A percentile compares a stretch with the other conserved stretches of the same genome.
Evolutionary conservation across 1,284 basidiomycete species (phyloP).

Genomic region (Ganoderma resinaceum): DNA sequence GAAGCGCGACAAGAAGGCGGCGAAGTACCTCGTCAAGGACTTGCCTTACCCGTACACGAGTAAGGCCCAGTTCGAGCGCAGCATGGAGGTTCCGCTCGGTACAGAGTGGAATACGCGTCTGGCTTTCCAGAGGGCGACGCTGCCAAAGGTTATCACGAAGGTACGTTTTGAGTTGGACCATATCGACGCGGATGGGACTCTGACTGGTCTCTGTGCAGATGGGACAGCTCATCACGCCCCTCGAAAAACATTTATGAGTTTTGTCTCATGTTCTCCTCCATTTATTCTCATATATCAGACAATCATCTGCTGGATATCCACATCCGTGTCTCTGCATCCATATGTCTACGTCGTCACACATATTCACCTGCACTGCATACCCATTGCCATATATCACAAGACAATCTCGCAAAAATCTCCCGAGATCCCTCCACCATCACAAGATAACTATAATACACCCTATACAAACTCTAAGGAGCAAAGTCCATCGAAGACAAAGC

Average conservation of each 20-base stretch:
- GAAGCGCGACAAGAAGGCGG: constrained; percentile 91
- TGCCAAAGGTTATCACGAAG: constrained; percentile 89
- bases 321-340: not conserved
- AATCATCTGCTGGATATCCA: not conserved
- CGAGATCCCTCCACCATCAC: not conserved
- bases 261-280: not conserved
- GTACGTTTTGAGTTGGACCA: constrained; percentile 46
- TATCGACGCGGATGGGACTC: not conserved
- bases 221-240: constrained; percentile 40
- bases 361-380: not conserved
- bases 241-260: constrained; percentile 37
- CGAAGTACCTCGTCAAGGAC: constrained; percentile 88
- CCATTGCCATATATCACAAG: not conserved
- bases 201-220: constrained; percentile 28
- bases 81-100: constrained; percentile 83
- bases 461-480: not conserved
- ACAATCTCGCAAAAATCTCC: not conserved
- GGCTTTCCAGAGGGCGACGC: constrained; percentile 85
- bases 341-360: not conserved
- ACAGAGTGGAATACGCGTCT: constrained; percentile 93
- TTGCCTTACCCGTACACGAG: constrained; percentile 92
- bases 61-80: constrained; percentile 88
- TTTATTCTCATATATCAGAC: not conserved
- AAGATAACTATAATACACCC: constrained; percentile 5
- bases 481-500: constrained; percentile 12